These are phyloP conservation scores for Cercospora zeae-maydis DNA, from an alignment of 2,329 filamentous ascomycete species.

Conservation along the genomic window DNA sequence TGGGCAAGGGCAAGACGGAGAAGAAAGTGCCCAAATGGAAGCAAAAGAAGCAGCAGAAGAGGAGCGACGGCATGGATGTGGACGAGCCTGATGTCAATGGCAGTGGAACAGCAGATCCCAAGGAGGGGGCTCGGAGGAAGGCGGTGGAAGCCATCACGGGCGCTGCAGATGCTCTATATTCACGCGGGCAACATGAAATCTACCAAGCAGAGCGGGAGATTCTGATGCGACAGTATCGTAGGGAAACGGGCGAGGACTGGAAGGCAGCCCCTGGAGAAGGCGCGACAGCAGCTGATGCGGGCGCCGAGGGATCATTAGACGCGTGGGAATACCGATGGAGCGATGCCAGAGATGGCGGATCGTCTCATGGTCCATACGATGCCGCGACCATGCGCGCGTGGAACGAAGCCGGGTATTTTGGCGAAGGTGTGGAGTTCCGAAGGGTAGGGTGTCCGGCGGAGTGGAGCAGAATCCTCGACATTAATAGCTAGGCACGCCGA, in stretches of 20 bases:
- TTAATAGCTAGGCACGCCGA: conserved; percentile 18
- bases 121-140: conserved; percentile 65
- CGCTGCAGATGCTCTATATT: conserved; percentile 81
- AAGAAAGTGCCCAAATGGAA: conserved; percentile 59
- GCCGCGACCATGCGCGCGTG: conserved; percentile 81
- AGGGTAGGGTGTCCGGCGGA: conserved; percentile 39
- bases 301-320: neutral
- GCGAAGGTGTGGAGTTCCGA: conserved; percentile 68
- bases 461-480: conserved; percentile 44
- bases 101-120: conserved; percentile 55
- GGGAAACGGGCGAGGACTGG: conserved; percentile 88
- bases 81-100: conserved; percentile 41
- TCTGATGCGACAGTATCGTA: conserved; percentile 75
- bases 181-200: conserved; percentile 79
- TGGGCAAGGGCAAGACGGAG: conserved; percentile 60
- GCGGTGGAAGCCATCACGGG: conserved; percentile 81
- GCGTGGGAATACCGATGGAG: conserved; percentile 90
- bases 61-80: conserved; percentile 65
- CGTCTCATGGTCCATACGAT: conserved; percentile 84
- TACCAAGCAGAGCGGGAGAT: conserved; percentile 86
- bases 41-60: conserved; percentile 50
- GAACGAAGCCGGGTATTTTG: conserved; percentile 90
- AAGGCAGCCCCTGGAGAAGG: conserved; percentile 38
- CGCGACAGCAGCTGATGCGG: neutral
- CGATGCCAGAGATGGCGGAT: conserved; percentile 75